Evolutionary conservation across 208 protist genomes (phyloP), one percentile per base, ranked within the genome.

Genomic region (Herpetomonas samuelpessoai): DNA sequence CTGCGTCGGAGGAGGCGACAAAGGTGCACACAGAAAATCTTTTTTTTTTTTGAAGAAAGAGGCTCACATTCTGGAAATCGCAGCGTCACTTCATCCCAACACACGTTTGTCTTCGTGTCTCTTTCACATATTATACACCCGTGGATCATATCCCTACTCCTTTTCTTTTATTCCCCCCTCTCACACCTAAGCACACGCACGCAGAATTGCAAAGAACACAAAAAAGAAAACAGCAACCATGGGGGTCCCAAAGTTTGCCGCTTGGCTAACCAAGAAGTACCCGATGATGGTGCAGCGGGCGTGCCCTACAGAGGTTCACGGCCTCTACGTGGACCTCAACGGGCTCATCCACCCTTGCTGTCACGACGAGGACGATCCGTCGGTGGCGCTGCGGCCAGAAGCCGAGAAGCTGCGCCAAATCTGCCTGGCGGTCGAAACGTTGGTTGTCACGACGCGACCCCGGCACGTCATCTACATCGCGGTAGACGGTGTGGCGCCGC

Each of bases 311-410:
- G 46, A 71, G 29, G 78, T 92, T 4, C 84, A 83, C 63, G 91
- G 71, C 88, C 97, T 92, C 78, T 98, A 82, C 93, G 94, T 92
- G 72, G 92, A 97, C 51, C 71, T 97, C 26, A 97, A 97, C 71
- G 96, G 95, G 9, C 63, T 99, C 27, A 99, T 99, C 63, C 99
- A 99, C 75, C 96, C 97, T 0, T 99, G 97, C 62, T 97, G 92
- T 50, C 99, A 99, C 73, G 88, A 91, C 48, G 96, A 98, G 48
- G 62, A 92, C 52, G 86, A 93, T 57, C 50, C 64, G 2, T 45
- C 64, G 39, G 63, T 88, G 48, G 79, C 82, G 1, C 44, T 69
- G 18, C 83, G 92, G 12, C 84, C 81, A 0, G 83, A 95, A 27
- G 48, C 66, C 22, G 79, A 92, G 60, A 96, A 95, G 74, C 29